These are phyloP conservation scores for Echria macrotheca DNA, from an alignment of 495 filamentous ascomycete species.

Conservation along the genomic window DNA sequence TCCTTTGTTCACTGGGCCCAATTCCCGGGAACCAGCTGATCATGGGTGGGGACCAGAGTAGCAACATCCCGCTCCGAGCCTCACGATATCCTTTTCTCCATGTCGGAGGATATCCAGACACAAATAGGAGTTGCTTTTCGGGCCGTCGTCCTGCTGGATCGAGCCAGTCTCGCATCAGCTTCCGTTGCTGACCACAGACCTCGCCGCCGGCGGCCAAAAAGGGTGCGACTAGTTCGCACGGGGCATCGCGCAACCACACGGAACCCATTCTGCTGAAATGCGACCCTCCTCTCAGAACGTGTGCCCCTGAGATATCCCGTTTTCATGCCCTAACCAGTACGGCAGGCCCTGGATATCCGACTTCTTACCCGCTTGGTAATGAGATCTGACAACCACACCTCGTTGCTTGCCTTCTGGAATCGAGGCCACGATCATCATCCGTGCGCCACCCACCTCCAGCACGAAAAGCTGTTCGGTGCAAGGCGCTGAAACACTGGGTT, in stretches of 20 bases:
- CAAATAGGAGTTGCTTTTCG: too few relatives aligned
- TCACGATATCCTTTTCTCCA: too few relatives aligned
- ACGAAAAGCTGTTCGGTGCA: slow-evolving; percentile 5
- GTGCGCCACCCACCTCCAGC: slow-evolving; percentile 3
- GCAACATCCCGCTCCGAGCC: too few relatives aligned
- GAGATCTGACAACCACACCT: slow-evolving; percentile 7
- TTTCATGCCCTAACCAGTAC: slow-evolving; percentile 3
- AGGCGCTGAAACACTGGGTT: slow-evolving; percentile 12
- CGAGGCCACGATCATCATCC: slow-evolving; percentile 5
- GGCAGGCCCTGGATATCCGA: not conserved
- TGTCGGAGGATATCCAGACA: too few relatives aligned
- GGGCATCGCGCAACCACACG: not conserved
- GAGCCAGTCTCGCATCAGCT: too few relatives aligned
- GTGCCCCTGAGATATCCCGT: not conserved
- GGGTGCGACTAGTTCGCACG: not conserved
- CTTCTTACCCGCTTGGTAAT: not conserved
- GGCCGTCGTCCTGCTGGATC: too few relatives aligned
- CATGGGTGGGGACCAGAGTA: too few relatives aligned
- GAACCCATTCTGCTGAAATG: slow-evolving; percentile 1
- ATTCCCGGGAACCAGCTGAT: too few relatives aligned
- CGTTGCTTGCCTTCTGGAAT: slow-evolving; percentile 6
- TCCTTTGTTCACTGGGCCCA: not conserved
- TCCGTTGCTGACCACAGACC: too few relatives aligned
- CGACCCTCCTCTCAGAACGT: not conserved
- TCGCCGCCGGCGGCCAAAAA: too few relatives aligned